Evolutionary conservation across 371 early-diverging fungal species (phyloP).

Genomic region (Lichtheimia ramosa): DNA sequence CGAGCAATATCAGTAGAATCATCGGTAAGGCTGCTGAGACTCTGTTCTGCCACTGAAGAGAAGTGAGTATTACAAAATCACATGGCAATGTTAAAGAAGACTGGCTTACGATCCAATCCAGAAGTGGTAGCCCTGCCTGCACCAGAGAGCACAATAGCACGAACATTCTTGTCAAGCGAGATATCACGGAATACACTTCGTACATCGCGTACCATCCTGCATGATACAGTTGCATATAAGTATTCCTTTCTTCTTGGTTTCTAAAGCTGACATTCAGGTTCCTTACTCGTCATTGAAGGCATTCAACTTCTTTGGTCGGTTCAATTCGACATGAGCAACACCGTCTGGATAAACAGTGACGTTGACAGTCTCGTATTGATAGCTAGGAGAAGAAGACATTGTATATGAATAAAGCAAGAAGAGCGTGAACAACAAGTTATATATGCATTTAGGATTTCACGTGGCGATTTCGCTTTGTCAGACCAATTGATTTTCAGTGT

Average conservation of each 20-base stretch:
- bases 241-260: not conserved
- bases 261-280: not conserved
- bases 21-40: not conserved
- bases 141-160: slow-evolving; percentile 75
- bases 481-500: too few species aligned
- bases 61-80: not conserved
- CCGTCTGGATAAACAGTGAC: slow-evolving; percentile 55
- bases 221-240: not conserved
- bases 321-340: slow-evolving; percentile 82
- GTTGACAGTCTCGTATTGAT: slow-evolving; percentile 61
- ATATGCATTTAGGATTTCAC: too few species aligned
- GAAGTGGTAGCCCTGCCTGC: slow-evolving; percentile 79
- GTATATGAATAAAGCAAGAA: not conserved
- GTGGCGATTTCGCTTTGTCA: too few species aligned
- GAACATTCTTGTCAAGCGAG: slow-evolving; percentile 58
- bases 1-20: slow-evolving; percentile 16
- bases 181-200: slow-evolving; percentile 51
- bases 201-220: slow-evolving; percentile 30
- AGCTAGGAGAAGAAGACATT: slow-evolving; percentile 19
- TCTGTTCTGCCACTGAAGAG: not conserved
- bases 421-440: not conserved
- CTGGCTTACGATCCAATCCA: slow-evolving; percentile 83
- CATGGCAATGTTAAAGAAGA: not conserved
- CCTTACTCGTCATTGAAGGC: slow-evolving; percentile 66
- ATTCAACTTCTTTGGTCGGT: slow-evolving; percentile 81